Evolutionary conservation across 345 rosid genomes (phyloP), one percentile per base, ranked within the genome.

Genomic region (Fremontodendron californicum): DNA sequence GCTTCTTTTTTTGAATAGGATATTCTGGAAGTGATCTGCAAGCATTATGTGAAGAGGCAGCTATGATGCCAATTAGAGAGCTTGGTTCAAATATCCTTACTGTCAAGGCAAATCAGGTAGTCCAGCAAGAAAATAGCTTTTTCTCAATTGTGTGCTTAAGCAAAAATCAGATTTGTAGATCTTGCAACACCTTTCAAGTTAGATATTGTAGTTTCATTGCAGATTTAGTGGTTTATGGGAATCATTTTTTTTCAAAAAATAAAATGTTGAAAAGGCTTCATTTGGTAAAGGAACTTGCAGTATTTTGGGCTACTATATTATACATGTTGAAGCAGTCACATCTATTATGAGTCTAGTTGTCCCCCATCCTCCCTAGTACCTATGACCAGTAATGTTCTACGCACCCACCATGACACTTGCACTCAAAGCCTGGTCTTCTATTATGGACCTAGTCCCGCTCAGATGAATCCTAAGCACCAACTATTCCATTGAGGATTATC

Each of bases 1-100:
- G 55, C 21, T 73, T 62, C 72, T 13, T 43, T 42, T 29, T 40
- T 54, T 79, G 57, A 12, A 61, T 79, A 95, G 99, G 97, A 58
- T 95, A 93, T 88, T 93, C 99, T 80, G 99, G 99, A 80, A 95
- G 99, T 48, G 99, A 95, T 86, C 86, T 95, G 46, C 98, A 92
- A 90, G 99, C 99, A 72, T 74, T 95, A 82, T 95, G 99, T 80
- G 99, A 95, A 87, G 99, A 95, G 90, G 99, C 99, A 71, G 99
- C 99, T 61, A 93, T 95, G 99, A 93, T 95, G 98, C 99, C 99
- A 51, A 93, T 95, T 76, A 81, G 99, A 85, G 99, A 95, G 86
- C 94, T 95, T n/a, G 99, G 99, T 70, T 73, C 94, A 23, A 78
- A 89, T 81, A 87, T 95, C 79, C 96, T 95, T 29, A 93, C 89